Evolutionary conservation across 306 rosid genomes (phyloP).

Genomic region (Cyamopsis tetragonoloba): DNA sequence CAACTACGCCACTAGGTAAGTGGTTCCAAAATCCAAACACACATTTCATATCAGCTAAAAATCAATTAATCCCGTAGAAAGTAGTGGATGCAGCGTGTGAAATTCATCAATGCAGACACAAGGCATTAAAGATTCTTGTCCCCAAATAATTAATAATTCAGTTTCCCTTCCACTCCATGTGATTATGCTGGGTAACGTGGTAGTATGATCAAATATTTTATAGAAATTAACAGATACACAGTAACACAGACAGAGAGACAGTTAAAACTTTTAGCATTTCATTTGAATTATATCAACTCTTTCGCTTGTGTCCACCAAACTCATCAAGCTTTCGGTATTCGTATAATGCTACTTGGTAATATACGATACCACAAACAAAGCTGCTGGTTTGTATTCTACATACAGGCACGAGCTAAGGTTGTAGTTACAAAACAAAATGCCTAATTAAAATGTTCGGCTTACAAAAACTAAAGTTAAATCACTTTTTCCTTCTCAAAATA

Average conservation of each 20-base stretch:
- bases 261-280: not conserved
- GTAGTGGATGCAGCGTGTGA: not conserved
- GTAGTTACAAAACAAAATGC: slow-evolving; percentile 25
- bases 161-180: slow-evolving; percentile 26
- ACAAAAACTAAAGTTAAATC: slow-evolving; percentile 30
- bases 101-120: slow-evolving; percentile 20
- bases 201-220: not conserved
- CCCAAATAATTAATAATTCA: not conserved
- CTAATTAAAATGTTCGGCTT: slow-evolving; percentile 19
- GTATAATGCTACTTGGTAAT: not conserved
- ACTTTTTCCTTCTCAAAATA: slow-evolving; percentile 5
- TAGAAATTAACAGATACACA: not conserved
- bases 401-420: slow-evolving; percentile 50
- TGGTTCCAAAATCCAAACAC: no score
- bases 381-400: not conserved
- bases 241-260: not conserved
- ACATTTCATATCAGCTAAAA: slow-evolving; percentile 22
- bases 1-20: no score
- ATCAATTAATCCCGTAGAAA: slow-evolving; percentile 15
- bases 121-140: slow-evolving; percentile 24
- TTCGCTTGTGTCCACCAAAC: slow-evolving; percentile 26
- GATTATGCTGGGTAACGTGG: no score
- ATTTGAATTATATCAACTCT: slow-evolving; percentile 29
- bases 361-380: not conserved
- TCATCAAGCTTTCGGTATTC: not conserved